Percentiles rank a stretch among this genome's conserved stretches.
phyloP scores from a whole-genome alignment of 192 early-diverging fungal species.

The Podila verticillata region DNA sequence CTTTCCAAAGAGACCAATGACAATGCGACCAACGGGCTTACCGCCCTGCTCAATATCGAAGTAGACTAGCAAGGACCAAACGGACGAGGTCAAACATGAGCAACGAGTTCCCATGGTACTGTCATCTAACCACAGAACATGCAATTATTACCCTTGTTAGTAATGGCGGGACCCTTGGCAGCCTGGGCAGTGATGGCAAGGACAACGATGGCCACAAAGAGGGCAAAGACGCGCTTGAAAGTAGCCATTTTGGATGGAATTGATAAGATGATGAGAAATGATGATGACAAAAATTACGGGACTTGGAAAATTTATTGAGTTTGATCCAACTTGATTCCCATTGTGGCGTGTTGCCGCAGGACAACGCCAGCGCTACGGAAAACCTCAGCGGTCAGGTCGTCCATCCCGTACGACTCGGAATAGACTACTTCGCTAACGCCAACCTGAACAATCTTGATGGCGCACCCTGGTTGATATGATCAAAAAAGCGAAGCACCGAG shows the following conservation, averaged over 20 bases:
- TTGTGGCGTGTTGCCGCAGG: constrained; percentile 80
- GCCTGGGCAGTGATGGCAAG: constrained; percentile 35
- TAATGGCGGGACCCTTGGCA: constrained; percentile 73
- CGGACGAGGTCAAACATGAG: not conserved
- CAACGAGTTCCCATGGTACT: no score
- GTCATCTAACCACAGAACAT: no score
- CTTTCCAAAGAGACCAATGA: constrained; percentile 80
- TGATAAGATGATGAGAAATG: constrained; percentile 12
- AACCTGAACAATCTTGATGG: constrained; percentile 95
- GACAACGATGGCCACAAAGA: constrained; percentile 19
- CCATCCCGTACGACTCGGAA: constrained; percentile 93
- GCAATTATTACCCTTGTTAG: constrained; percentile 64
- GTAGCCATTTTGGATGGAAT: constrained; percentile 22
- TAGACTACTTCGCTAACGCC: constrained; percentile 96
- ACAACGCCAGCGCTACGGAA: constrained; percentile 86
- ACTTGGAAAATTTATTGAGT: not conserved
- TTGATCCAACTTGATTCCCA: constrained; percentile 48
- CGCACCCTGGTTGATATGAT: constrained; percentile 75
- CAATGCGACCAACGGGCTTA: constrained; percentile 72
- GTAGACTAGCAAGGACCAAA: constrained; percentile 64
- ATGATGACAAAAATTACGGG: not conserved
- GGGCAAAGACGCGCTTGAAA: constrained; percentile 39
- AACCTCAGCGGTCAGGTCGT: constrained; percentile 82
- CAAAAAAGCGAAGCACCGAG: constrained; percentile 33
- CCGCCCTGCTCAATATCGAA: constrained; percentile 90